phyloP scores from a whole-genome alignment of 2,329 filamentous ascomycete species.

The Pseudohalonectria lignicola region DNA sequence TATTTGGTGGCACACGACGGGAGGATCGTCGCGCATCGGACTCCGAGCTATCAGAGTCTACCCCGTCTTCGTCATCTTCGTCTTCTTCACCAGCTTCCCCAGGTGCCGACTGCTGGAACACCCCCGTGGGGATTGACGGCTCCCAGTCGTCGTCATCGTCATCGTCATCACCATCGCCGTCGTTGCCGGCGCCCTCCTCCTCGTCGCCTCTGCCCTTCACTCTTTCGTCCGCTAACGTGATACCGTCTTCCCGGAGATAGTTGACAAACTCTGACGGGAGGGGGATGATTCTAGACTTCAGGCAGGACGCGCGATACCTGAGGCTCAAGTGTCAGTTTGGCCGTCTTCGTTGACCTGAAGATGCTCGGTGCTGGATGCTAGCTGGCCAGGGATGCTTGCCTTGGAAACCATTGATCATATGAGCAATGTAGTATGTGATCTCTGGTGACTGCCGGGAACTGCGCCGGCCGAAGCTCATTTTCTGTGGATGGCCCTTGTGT shows the following conservation, averaged over 20 bases:
- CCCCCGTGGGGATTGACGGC: conserved; percentile 18
- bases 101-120: no score
- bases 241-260: conserved; percentile 88
- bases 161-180: conserved; percentile 18
- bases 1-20: conserved; percentile 42
- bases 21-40: no score
- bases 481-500: no score
- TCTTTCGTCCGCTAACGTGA: conserved; percentile 68
- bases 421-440: conserved; percentile 91
- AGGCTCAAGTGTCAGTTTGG: conserved; percentile 6
- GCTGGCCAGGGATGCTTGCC: no score
- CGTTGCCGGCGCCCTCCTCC: no score
- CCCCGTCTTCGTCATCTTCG: no score
- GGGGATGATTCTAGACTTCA: conserved; percentile 77
- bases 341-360: background rate
- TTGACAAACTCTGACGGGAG: conserved; percentile 65
- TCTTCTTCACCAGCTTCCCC: no score
- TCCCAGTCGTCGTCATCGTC: conserved; percentile 49
- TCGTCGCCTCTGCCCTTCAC: conserved; percentile 8
- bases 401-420: conserved; percentile 83
- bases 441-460: conserved; percentile 75
- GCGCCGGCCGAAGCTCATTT: conserved; percentile 26
- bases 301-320: conserved; percentile 68
- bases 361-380: no score
- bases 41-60: no score